Base-by-base conservation (phyloP, 1,139 yeast genomes). In the Debaryomyces udenii region DNA sequence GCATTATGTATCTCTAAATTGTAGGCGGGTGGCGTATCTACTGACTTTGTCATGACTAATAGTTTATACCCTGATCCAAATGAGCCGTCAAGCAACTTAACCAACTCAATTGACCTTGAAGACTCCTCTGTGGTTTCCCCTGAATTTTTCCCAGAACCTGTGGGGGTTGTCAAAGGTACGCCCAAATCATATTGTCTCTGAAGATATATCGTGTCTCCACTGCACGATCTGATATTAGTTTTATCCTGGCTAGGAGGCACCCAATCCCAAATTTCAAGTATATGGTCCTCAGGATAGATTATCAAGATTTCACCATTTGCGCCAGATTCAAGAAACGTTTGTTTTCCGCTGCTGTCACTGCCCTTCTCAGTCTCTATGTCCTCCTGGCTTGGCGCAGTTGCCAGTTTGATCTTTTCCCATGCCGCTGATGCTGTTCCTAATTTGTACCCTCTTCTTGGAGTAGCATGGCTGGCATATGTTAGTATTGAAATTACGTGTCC, bases 181-280 rank as follows among this genome's bases (percentile, higher is more conserved):
- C 40, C 27, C 9, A 48, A 26, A 22, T 44, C 38, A 30, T 49
- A 58, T 31, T 50, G 59, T 9, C 47, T 43, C 31, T 55, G 49
- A 31, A 76, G 59, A 46, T 63, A 64, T 34, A 76, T 46, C 1
- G 74, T 61, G 34, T 66, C 71, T 17, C 62, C 64, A 28, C 62
- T 62, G 26, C 49, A 46, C 42, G 37, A 30, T 4, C 37, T 42
- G 13, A 44, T 43, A 11, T 38, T 15, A 16, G 43, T 48, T 5
- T 44, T 47, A 7, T 37, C 28, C 5, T 50, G 39, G 5, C 57
- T 46, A 3, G 59, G 59, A 4, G 69, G 71, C 2, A 52, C 34
- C 81, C 82, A 77, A 47, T 72, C 77, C 83, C 83, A 80, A 3
- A 78, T 57, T 47, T 78, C 80, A 11, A 78, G 44, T 1, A 58